Percentiles rank a stretch among this genome's conserved stretches.
Evolutionary conservation across 2,329 filamentous ascomycete species (phyloP).

Genomic region (Aspergillus pseudoviridinutans): DNA sequence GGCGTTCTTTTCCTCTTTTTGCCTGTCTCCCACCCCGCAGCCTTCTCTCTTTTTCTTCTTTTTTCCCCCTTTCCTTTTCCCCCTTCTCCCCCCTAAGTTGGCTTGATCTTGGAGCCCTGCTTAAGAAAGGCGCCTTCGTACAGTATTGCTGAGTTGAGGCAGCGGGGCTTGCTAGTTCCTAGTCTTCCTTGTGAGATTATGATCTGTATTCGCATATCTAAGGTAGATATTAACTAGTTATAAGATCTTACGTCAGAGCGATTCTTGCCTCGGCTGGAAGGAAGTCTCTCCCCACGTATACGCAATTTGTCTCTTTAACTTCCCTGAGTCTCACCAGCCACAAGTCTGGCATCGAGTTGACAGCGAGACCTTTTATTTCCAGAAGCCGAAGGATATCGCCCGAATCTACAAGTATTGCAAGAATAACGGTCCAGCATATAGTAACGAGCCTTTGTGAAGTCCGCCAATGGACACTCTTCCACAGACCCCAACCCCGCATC

Average conservation of each 20-base stretch:
- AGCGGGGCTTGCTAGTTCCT: background rate
- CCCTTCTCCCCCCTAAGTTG: background rate
- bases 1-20: too few species aligned
- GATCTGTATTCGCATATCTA: too few species aligned
- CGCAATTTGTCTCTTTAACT: background rate
- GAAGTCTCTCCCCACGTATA: background rate
- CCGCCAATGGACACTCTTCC: background rate
- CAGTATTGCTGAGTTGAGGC: background rate
- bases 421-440: background rate
- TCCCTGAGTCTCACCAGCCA: background rate
- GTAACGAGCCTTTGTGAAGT: background rate
- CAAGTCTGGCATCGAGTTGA: background rate
- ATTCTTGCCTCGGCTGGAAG: background rate
- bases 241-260: background rate
- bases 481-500: slow-evolving; percentile 8
- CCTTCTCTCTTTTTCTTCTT: too few species aligned
- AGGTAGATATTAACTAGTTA: too few species aligned
- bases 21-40: too few species aligned
- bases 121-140: background rate
- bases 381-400: background rate
- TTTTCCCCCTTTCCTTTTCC: too few species aligned
- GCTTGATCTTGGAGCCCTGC: background rate
- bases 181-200: background rate
- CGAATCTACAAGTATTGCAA: background rate
- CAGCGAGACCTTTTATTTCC: background rate